Conservation (phyloP, 805 yeast species). For the Saturnispora serradocipensis region DNA sequence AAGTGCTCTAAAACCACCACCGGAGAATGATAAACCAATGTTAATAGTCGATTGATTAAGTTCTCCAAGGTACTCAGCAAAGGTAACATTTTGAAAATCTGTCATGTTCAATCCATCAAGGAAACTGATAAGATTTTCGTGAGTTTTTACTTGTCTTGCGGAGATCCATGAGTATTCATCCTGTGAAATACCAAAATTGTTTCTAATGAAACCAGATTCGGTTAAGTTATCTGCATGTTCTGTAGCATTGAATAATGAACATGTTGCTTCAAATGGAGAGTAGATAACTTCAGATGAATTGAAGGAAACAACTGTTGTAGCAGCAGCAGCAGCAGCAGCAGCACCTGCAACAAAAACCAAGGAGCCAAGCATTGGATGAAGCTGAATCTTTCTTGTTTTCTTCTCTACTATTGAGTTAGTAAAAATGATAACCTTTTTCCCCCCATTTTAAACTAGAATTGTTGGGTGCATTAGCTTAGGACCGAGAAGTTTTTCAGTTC, state of each 20-base stretch:
- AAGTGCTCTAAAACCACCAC: slow-evolving; percentile 87
- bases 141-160: slow-evolving; percentile 35
- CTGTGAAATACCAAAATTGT: slow-evolving; percentile 36
- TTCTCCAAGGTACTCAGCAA: slow-evolving; percentile 24
- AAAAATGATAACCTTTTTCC: neutral
- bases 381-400: neutral
- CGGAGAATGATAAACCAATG: slow-evolving; percentile 57
- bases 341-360: slow-evolving; percentile 1
- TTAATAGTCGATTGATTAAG: slow-evolving; percentile 30
- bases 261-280: slow-evolving; percentile 43
- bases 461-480: neutral
- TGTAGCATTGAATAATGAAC: slow-evolving; percentile 31
- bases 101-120: slow-evolving; percentile 35
- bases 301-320: slow-evolving; percentile 27
- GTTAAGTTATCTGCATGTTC: slow-evolving; percentile 10
- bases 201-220: slow-evolving; percentile 27
- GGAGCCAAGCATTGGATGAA: neutral
- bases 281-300: slow-evolving; percentile 24
- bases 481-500: neutral
- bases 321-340: neutral
- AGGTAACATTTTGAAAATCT: slow-evolving; percentile 38
- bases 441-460: neutral
- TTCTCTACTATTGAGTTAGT: neutral
- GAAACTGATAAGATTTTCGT: slow-evolving; percentile 34
- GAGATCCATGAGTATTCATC: slow-evolving; percentile 47